Base-by-base conservation (phyloP, 805 yeast genomes). In the Suhomyces prunicola region DNA sequence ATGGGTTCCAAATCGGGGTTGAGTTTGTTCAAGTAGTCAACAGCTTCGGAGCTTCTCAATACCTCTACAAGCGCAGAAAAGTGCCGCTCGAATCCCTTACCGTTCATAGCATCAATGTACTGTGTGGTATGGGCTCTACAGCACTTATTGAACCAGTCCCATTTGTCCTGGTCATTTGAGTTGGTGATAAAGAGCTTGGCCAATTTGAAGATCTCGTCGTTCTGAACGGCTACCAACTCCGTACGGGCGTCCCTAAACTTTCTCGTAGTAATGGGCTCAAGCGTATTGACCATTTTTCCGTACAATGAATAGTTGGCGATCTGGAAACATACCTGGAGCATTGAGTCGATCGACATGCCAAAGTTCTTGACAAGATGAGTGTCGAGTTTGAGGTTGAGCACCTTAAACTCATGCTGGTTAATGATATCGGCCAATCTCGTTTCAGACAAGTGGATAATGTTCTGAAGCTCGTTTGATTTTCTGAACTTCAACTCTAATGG, bases 11-110 rank as follows among this genome's bases (percentile, higher is more conserved):
- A 58, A n/a, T 62, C 62, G 0, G 67, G 62, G 54, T 81, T 78
- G n/a, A 81, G 46, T 10, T 66, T 61, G 58, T 78, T 77, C 56
- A 84, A 69, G 52, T 61, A 68, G 3, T 57, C 57, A 3, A 67
- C 60, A 5, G 70, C 67, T 9, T 70, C 58, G 5, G 79, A 81
- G 41, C 77, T 69, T 60, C 79, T 81, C 31, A 80, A 71, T 48
- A 80, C 83, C 35, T 85, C 83, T 46, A 82, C 75, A 46, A 88
- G 69, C 0, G 91, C 86, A 58, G 81, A 80, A 58, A 86, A 73
- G 68, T 88, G 93, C 57, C 90, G 78, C 63, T 86, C 92, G 63
- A 85, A 88, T 1, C 93, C 91, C 47, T 71, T 63, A 1, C 93
- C 93, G 23, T 68, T 65, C 70, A 84, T 77, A 0, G 90, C 85